Evolutionary conservation across 306 rosid species (phyloP), one percentile per base, ranked within the genome.

Genomic region (Cicer chorassanicum): DNA sequence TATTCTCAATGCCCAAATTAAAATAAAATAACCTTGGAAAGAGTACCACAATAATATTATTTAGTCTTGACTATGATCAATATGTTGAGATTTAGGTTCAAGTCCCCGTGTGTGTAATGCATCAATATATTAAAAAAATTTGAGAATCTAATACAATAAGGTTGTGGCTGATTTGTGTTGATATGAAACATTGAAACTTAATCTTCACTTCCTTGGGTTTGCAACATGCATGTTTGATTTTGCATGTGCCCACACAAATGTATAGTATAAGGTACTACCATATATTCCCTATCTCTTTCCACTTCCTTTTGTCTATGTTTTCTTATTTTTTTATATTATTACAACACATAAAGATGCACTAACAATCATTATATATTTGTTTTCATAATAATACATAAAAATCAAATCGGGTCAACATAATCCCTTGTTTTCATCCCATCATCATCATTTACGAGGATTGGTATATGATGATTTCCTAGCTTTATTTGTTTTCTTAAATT

Each of bases 231-330:
- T 84, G 21, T 36, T 36, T 36, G 77, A 16, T 81, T 73, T 83
- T 76, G 91, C 98, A 93, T 88, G 96, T 93, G 98, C 83, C 64
- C 51, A 1, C 54, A 36, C 82, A 88, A 92, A 90, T 90, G 91
- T 87, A 92, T 84, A 42, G 74, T 87, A 83, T 84, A 88, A 19
- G 19, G 16, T 49, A 60, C 8, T 88, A 76, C 82, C 88, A 85
- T 87, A 87, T 90, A 90, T 92, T 90, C 94, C 82, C 84, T 83
- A 87, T 90, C 91, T 83, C 81, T 81, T 83, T 83, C 96, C 95
- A 87, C 93, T 86, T 79, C 77, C 64, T 70, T 75, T 82, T 88
- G 91, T 88, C 92, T 82, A 77, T 34, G 18, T 78, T 86, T 83
- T 70, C 65, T 29, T 51, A 29, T 50, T 44, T 65, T 21, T 53